Evolutionary conservation across 1,139 yeast genomes (phyloP).

Genomic region (Hanseniaspora uvarum): DNA sequence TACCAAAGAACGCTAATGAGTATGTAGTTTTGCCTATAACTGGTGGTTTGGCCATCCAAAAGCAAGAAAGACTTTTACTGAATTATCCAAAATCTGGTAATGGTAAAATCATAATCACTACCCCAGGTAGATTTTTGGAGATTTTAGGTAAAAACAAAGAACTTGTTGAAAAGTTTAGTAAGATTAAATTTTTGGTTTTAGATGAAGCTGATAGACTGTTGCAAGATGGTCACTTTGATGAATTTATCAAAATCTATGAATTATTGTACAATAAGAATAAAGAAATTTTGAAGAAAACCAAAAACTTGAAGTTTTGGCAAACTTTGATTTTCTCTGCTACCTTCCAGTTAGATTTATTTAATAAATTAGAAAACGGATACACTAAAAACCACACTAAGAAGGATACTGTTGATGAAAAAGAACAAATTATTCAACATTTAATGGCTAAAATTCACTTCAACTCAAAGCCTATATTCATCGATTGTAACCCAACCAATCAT

Average conservation of each 20-base stretch:
- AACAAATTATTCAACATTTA: conserved; percentile 46
- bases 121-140: conserved; percentile 91
- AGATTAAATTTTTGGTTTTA: conserved; percentile 61
- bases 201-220: conserved; percentile 97
- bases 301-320: conserved; percentile 54
- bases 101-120: conserved; percentile 70
- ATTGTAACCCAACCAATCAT: conserved; percentile 77
- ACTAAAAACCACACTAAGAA: conserved; percentile 34
- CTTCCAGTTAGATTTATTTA: conserved; percentile 71
- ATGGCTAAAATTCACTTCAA: conserved; percentile 51
- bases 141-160: conserved; percentile 54
- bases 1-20: conserved; percentile 44
- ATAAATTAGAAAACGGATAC: conserved; percentile 47
- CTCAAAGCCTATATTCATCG: conserved; percentile 56
- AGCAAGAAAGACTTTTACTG: conserved; percentile 65
- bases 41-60: conserved; percentile 89
- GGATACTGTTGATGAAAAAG: conserved; percentile 37
- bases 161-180: conserved; percentile 46
- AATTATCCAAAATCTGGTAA: conserved; percentile 47
- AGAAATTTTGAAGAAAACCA: conserved; percentile 10
- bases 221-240: conserved; percentile 95
- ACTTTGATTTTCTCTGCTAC: conserved; percentile 92
- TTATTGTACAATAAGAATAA: conserved; percentile 32
- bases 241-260: conserved; percentile 71
- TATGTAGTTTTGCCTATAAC: conserved; percentile 66